Base-by-base conservation (phyloP, 495 filamentous ascomycete species). In the Penicillium cinerascens region DNA sequence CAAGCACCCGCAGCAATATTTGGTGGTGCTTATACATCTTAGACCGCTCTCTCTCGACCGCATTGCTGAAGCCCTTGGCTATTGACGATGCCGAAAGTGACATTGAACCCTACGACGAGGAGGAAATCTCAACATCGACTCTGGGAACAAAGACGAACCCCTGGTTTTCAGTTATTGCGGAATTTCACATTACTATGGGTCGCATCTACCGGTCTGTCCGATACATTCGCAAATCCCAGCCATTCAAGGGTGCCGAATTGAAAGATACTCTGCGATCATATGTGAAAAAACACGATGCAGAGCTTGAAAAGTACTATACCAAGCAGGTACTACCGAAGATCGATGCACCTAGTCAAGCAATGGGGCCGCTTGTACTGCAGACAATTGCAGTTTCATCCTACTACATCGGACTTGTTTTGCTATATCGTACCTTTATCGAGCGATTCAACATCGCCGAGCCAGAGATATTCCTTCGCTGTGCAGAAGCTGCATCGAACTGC, bases 11-110 rank as follows among this genome's bases (percentile, higher is more conserved):
- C n/a, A 49, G 42, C 25, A 52, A 57, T 10, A 33, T 60, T 25
- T 60, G 58, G 58, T 56, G 58, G 54, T 60, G 58, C 18, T 29
- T 60, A 22, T 60, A 60, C 22, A 52, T 60, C 17, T 35, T 56
- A 26, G 58, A 60, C 39, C 58, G 58, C 15, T 56, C 51, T 16
- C 22, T 60, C 3, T 56, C 58, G 3, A 51, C 54, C 15, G 53
- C 50, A 15, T 41, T 60, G 10, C 39, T 47, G 15, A 56, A 56
- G 11, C 54, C 58, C 5, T 20, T 60, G 17, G 58, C 58, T 4
- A 60, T 60, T 16, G 49, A 60, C 33, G 54, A 60, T 46, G 35
- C 40, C 13, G 56, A 59, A 17, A 51, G 47, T 21, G 52, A 55
- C 26, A 46, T 53, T 1, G 45, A 49, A 16, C 37, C 51, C 8